Evolutionary conservation across 805 yeast genomes (phyloP).

Genomic region (Myxozyma geophila): DNA sequence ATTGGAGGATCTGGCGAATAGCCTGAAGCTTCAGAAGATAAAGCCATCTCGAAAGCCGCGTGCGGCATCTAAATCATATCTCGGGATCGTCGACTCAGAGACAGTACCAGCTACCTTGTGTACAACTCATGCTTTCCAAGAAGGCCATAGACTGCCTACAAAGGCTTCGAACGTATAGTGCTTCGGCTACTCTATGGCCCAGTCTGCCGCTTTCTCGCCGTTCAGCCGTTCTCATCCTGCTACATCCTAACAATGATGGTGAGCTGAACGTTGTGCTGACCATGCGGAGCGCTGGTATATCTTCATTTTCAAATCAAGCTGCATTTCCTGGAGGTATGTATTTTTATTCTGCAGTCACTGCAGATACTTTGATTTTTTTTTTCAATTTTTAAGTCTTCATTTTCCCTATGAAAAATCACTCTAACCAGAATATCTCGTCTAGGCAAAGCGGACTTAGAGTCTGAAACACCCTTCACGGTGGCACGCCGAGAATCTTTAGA

Average conservation of each 20-base stretch:
- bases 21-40: not conserved
- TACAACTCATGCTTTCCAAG: conserved; percentile 7
- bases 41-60: not conserved
- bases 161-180: conserved; percentile 26
- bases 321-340: conserved; percentile 88
- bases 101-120: not conserved
- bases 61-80: not conserved
- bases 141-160: conserved; percentile 25
- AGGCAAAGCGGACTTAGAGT: conserved; percentile 74
- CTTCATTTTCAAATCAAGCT: conserved; percentile 84
- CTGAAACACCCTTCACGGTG: conserved; percentile 69
- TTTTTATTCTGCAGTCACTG: too few relatives aligned
- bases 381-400: not conserved
- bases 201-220: conserved; percentile 67
- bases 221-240: conserved; percentile 75
- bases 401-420: conserved; percentile 49
- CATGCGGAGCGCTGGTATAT: conserved; percentile 68
- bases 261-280: conserved; percentile 81
- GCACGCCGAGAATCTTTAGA: conserved; percentile 85
- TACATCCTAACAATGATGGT: conserved; percentile 66
- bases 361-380: conserved; percentile 48
- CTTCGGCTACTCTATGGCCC: conserved; percentile 50
- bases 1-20: not conserved
- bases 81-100: not conserved
- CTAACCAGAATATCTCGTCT: conserved; percentile 49